phyloP scores from a whole-genome alignment of 2,329 filamentous ascomycete genomes.

The Neonectria ditissima region DNA sequence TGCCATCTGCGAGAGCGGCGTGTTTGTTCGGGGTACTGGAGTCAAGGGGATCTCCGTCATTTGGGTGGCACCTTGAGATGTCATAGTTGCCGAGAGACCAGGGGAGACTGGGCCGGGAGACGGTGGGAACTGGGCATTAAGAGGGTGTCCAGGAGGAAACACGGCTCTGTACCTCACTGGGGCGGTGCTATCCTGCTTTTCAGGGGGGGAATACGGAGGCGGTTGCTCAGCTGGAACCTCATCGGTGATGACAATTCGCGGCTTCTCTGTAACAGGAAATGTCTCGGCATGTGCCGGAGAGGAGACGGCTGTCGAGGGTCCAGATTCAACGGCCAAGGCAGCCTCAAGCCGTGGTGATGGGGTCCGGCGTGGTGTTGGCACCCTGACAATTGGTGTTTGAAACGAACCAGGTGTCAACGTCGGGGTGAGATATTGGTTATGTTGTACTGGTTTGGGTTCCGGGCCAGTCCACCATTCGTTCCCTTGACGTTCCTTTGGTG shows the following conservation, averaged over 20 bases:
- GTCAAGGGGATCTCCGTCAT: conserved; percentile 70
- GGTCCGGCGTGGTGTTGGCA: conserved; percentile 51
- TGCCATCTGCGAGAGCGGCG: conserved; percentile 35
- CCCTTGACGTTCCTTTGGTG: conserved; percentile 45
- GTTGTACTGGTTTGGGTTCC: conserved; percentile 30
- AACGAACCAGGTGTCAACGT: conserved; percentile 33
- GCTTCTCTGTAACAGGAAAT: conserved; percentile 51
- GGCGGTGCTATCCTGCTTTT: conserved; percentile 48
- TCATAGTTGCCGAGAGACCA: conserved; percentile 71
- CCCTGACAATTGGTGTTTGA: conserved; percentile 52
- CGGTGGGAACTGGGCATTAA: conserved; percentile 61
- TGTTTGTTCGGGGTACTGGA: conserved; percentile 48
- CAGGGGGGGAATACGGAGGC: conserved; percentile 67
- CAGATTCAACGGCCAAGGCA: conserved; percentile 24
- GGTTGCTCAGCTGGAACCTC: conserved; percentile 57
- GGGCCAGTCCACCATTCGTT: conserved; percentile 54
- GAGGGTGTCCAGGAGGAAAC: conserved; percentile 65
- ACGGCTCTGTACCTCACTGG: conserved; percentile 67
- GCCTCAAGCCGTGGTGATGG: conserved; percentile 45
- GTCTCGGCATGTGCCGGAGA: conserved; percentile 28
- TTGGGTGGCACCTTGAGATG: conserved; percentile 69
- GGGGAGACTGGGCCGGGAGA: conserved; percentile 74
- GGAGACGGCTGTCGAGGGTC: conserved; percentile 37
- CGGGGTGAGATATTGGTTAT: conserved; percentile 31
- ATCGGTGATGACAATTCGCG: conserved; percentile 54